Conservation (phyloP, 495 filamentous ascomycete species). For the Penicillium waksmanii region DNA sequence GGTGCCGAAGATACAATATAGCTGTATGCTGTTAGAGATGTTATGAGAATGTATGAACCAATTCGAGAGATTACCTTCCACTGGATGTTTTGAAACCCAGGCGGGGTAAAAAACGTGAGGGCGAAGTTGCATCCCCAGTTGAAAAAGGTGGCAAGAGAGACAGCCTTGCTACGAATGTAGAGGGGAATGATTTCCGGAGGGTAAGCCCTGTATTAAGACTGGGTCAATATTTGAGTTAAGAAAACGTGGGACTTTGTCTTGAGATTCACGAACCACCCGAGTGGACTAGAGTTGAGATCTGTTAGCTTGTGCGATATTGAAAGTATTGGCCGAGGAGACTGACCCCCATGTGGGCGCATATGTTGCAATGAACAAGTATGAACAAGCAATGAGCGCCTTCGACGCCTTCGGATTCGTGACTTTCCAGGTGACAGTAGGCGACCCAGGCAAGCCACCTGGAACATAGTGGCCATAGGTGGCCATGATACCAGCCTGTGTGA, state of each 20-base stretch:
- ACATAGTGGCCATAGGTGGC: constrained; percentile 62
- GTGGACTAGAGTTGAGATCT: constrained; percentile 8
- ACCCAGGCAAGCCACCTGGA: constrained; percentile 35
- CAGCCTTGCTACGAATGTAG: constrained; percentile 25
- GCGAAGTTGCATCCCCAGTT: constrained; percentile 41
- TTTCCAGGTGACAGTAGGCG: constrained; percentile 59
- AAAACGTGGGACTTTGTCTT: background rate
- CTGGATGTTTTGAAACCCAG: constrained; percentile 61
- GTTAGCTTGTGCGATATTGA: background rate
- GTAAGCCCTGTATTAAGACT: constrained; percentile 12
- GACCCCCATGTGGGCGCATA: constrained; percentile 56
- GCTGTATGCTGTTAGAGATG: constrained; percentile 8
- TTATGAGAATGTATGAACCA: background rate
- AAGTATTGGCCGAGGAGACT: background rate
- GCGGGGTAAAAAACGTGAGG: constrained; percentile 64
- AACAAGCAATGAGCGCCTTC: constrained; percentile 62
- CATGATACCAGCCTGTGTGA: constrained; percentile 60
- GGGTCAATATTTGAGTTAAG: background rate
- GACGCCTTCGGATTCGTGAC: constrained; percentile 50
- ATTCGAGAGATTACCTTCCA: constrained; percentile 44
- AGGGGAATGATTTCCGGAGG: constrained; percentile 26
- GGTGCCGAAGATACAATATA: constrained; percentile 23
- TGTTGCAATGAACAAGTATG: constrained; percentile 67
- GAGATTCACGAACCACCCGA: constrained; percentile 19
- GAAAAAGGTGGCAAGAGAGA: constrained; percentile 22